Base-by-base conservation (phyloP, 768 basidiomycete genomes). In the Naganishia onofrii region DNA sequence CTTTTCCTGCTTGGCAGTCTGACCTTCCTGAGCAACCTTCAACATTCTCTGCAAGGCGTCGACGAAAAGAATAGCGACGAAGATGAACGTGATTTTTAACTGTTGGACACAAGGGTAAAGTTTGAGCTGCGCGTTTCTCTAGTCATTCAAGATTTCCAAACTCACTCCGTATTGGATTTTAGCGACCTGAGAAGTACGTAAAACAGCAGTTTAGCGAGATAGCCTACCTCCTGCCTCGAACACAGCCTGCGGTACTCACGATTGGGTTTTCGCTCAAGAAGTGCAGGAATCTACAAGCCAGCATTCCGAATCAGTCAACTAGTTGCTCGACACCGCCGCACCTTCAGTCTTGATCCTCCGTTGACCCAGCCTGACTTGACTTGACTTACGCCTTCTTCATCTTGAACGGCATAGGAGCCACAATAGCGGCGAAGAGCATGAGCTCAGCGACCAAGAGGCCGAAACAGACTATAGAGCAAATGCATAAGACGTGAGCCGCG, bases 11-110 rank as follows among this genome's bases (percentile, higher is more conserved):
- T 89, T 91, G 15, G 89, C 88, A 23, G 85, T 72, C 72, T 76
- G 71, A 72, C 78, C 77, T 69, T 81, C 80, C 71, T 81, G 78
- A 4, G 81, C 79, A 67, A 82, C 81, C 48, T 81, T 87, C 83
- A 89, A 87, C 91, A 97, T 93, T 71, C 94, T 88, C 81, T 96
- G 93, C 38, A 96, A 83, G 32, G 95, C 93, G 75, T 98, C 95
- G 17, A 88, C 84, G 78, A 96, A 97, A 54, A 98, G 85, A 3
- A 97, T 85, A 0, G 83, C 90, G 1, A 96, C 87, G 76, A 94
- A 93, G 72, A 96, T 93, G 84, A 95, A 96, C 10, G 91, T 89
- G 71, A 96, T 95, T 81, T 95, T 95, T 76, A 96, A 85, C 26
- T 80, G 66, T 53, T 23, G 34, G n/a, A n/a, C n/a, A n/a, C 46